Base-by-base conservation (phyloP, 2,329 filamentous ascomycete species). In the Arthrobotrys entomopaga region DNA sequence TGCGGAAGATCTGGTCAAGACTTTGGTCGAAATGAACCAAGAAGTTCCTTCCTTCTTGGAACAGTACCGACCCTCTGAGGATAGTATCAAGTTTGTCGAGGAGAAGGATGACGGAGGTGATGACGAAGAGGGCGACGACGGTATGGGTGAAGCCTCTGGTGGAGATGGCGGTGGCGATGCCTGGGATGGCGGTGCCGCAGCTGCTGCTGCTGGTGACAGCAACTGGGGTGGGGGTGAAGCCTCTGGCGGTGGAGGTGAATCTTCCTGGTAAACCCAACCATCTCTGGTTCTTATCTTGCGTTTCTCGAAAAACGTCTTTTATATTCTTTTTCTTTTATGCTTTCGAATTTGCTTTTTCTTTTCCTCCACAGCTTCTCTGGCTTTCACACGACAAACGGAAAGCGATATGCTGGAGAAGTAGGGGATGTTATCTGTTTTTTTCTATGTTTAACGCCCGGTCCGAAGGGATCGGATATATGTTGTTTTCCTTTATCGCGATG, bases 11-110 rank as follows among this genome's bases (percentile, higher is more conserved):
- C 84, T 99, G 0, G 91, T 92, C 42, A 93, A 93, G 80, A 88
- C 92, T 4, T 84, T 99, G 0, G 79, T 96, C 0, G 94, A 98
- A 82, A 91, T 88, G 3, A 85, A 88, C 3, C 92, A 97, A 81
- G 82, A 84, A 0, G 82, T 99, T 24, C 95, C 95, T 0, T 91
- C 96, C 0, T 98, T 98, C 80, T 86, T 98, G 0, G 80, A 90
- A 77, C 77, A 84, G 0, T 88, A 87, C 80, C 82, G 80, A 64
- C 83, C 83, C 0, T 79, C 81, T 4, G 77, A 80, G 5, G 69
- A 79, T 6, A 52, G 20, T 3, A 34, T 66, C 19, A 65, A 86
- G 4, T 88, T 86, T 75, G 82, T 87, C 19, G 87, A 89, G 42
- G 74, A 77, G 8, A 84, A 87, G 53, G 83, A 82, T 4, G 84